Conservation (phyloP, 768 basidiomycete species). For the Termitomyces bulborhizus region DNA sequence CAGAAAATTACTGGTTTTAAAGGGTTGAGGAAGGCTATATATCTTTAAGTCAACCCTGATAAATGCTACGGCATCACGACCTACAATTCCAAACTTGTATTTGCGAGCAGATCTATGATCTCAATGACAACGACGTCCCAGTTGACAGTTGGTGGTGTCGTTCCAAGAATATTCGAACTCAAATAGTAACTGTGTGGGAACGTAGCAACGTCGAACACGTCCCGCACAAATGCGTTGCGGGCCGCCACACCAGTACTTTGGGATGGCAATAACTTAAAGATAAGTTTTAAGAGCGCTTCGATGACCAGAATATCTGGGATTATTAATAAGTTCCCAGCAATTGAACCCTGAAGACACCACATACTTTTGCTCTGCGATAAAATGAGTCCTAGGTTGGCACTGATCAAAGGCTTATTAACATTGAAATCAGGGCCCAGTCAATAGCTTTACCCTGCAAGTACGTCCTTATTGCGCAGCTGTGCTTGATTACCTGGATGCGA, state of each 20-base stretch:
- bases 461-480: slow-evolving; percentile 34
- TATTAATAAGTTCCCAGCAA: background rate
- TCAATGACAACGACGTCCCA: slow-evolving; percentile 49
- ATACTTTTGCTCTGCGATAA: slow-evolving; percentile 44
- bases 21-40: slow-evolving; percentile 51
- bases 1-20: slow-evolving; percentile 34
- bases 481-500: slow-evolving; percentile 34
- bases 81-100: slow-evolving; percentile 40
- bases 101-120: slow-evolving; percentile 43
- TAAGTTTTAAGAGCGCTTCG: slow-evolving; percentile 50
- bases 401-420: background rate
- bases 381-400: slow-evolving; percentile 34
- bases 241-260: slow-evolving; percentile 25
- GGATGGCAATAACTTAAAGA: slow-evolving; percentile 49
- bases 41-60: background rate
- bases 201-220: slow-evolving; percentile 38
- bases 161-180: slow-evolving; percentile 35
- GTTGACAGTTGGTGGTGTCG: slow-evolving; percentile 31
- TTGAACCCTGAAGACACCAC: background rate
- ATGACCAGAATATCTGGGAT: slow-evolving; percentile 45
- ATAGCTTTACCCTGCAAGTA: slow-evolving; percentile 43
- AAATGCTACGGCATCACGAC: slow-evolving; percentile 16
- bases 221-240: slow-evolving; percentile 41
- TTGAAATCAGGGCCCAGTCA: background rate
- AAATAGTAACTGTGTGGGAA: slow-evolving; percentile 28